Evolutionary conservation across 2,329 filamentous ascomycete genomes (phyloP).

Genomic region (Lachnum nothofagi): DNA sequence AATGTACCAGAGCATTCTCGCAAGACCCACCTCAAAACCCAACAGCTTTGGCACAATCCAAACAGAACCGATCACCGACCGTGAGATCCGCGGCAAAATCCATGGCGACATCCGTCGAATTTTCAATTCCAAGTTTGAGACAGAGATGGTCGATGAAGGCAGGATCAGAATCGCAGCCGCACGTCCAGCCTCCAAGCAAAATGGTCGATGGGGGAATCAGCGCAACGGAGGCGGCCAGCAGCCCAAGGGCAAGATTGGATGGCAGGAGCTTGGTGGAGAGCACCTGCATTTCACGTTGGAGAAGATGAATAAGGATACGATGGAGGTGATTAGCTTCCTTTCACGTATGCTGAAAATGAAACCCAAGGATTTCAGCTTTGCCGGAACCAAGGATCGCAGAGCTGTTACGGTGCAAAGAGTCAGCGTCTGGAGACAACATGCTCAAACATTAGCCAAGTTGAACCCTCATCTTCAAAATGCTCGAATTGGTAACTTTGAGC

Average conservation of each 20-base stretch:
- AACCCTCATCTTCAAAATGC: conserved; percentile 57
- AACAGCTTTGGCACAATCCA: conserved; percentile 49
- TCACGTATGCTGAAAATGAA: conserved; percentile 54
- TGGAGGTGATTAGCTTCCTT: conserved; percentile 63
- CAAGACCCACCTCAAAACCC: conserved; percentile 50
- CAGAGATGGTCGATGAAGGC: conserved; percentile 53
- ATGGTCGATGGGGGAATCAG: conserved; percentile 16
- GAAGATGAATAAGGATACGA: conserved; percentile 75
- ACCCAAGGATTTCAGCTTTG: conserved; percentile 58
- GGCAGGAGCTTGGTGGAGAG: conserved; percentile 63
- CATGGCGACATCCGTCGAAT: conserved; percentile 55
- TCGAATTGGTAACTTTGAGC: conserved; percentile 74
- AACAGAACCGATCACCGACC: conserved; percentile 53
- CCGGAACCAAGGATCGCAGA: conserved; percentile 67
- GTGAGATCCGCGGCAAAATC: conserved; percentile 55
- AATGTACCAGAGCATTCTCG: conserved; percentile 50
- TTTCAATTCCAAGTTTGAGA: conserved; percentile 59
- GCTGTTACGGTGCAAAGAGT: conserved; percentile 65
- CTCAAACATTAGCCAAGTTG: conserved; percentile 59
- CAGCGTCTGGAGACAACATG: conserved; percentile 54
- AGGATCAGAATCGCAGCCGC: conserved; percentile 53
- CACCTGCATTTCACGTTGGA: conserved; percentile 70
- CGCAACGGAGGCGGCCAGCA: conserved; percentile 12
- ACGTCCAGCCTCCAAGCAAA: conserved; percentile 20
- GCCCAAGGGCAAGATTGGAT: conserved; percentile 43